Percentiles rank a stretch among this genome's conserved stretches.
phyloP scores from a whole-genome alignment of 257 asterid genomes.

The Gentiana straminea region DNA sequence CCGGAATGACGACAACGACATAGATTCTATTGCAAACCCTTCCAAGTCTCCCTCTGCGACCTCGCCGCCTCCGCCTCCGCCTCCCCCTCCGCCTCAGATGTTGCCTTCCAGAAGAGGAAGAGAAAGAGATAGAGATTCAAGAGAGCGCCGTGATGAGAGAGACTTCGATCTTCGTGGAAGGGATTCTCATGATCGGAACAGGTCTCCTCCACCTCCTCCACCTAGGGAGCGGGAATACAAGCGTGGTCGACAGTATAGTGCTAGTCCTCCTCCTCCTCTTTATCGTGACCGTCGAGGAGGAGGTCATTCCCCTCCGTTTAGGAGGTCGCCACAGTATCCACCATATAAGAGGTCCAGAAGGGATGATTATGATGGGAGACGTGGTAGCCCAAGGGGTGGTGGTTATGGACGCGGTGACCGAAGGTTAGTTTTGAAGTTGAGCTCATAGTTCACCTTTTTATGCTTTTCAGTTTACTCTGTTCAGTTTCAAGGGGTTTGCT shows the following conservation, averaged over 20 bases:
- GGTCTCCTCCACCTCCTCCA: constrained; percentile 70
- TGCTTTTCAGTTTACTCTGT: too few species aligned
- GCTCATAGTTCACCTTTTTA: too few species aligned
- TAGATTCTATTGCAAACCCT: neutral
- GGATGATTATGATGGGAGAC: constrained; percentile 75
- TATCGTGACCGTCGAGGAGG: constrained; percentile 79
- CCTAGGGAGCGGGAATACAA: constrained; percentile 64
- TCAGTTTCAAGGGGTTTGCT: too few species aligned
- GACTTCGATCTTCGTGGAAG: constrained; percentile 57
- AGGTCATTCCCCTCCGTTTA: constrained; percentile 56
- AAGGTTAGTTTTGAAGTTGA: constrained; percentile 34
- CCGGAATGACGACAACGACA: too few species aligned
- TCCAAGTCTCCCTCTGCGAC: constrained; percentile 31
- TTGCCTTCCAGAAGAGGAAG: constrained; percentile 27
- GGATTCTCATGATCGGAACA: constrained; percentile 58
- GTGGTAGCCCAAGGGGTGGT: constrained; percentile 94
- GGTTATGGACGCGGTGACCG: constrained; percentile 78
- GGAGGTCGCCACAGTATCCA: constrained; percentile 36
- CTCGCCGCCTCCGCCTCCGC: constrained; percentile 25
- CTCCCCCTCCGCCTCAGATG: constrained; percentile 49
- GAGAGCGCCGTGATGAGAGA: constrained; percentile 79
- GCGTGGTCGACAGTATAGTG: constrained; percentile 52
- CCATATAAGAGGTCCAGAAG: constrained; percentile 70
- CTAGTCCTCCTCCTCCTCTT: constrained; percentile 89
- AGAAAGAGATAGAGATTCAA: constrained; percentile 56